Evolutionary conservation across 2,329 filamentous ascomycete species (phyloP), one percentile per base, ranked within the genome.

Genomic region (Harringtonia aguacate): DNA sequence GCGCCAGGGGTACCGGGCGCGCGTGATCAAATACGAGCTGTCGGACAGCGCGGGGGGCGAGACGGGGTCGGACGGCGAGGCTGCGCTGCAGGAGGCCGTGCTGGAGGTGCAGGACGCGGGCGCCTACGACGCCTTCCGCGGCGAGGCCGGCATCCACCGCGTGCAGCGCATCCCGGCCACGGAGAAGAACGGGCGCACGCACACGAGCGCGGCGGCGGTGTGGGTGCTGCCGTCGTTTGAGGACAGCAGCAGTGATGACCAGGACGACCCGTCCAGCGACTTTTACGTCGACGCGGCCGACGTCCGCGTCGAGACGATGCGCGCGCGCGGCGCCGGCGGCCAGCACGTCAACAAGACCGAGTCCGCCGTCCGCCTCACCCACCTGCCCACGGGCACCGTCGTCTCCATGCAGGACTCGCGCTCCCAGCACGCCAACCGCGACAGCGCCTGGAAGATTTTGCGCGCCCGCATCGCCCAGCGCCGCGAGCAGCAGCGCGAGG

Each of bases 291-390:
- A 94, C 57, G 79, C 85, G 7, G 73, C 79, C 48, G 90, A 98
- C 47, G 87, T 98, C 21, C 74, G 74, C 41, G 70, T 78, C 18
- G 92, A 98, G 59, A 86, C 88, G 48, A 95, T 97, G 89, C 77
- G 89, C 15, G 88, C 92, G 0, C 72, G 86, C 37, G 92, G 92
- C 47, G 90, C 92, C 0, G 92, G 92, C 28, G 92, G 92, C 1
- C 92, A 98, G 67, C 92, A 98, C 64, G 92, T 98, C 59, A 98
- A 98, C 67, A 95, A 90, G 61, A 98, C 92, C 0, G 92, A 98
- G 66, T 95, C 87, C 27, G 92, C 92, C 4, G 86, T 98, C 48
- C 82, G 92, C 10, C 72, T 98, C 55, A 97, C 89, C 2, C 92
- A 98, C 66, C 64, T 84, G 8, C 92, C 92, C 3, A 94, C 88